Evolutionary conservation across 2,329 filamentous ascomycete genomes (phyloP).

Genomic region (Pseudocercospora fijiensis): DNA sequence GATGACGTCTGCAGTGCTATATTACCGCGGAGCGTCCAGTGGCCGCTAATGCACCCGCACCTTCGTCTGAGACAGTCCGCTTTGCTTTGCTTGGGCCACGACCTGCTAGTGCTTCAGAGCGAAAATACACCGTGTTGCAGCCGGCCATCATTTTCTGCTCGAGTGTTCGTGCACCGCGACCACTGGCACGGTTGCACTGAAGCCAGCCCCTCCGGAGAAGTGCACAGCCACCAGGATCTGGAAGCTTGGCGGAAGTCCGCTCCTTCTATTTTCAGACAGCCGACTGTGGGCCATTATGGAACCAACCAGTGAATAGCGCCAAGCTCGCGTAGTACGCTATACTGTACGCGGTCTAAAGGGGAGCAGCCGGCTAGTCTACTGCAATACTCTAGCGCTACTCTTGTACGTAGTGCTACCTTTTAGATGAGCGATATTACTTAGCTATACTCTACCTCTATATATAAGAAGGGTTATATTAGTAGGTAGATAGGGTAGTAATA

Average conservation of each 20-base stretch:
- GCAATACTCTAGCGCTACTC: no score
- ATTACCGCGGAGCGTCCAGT: constrained; percentile 3
- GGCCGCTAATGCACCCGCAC: not conserved
- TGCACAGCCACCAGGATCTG: constrained; percentile 7
- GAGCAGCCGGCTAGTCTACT: no score
- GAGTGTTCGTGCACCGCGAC: not conserved
- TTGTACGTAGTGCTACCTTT: no score
- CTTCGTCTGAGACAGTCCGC: constrained; percentile 6
- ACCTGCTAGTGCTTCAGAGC: constrained; percentile 5
- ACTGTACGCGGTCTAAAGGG: no score
- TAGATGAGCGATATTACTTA: no score
- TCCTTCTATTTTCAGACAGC: constrained; percentile 5
- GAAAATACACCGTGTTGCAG: constrained; percentile 10
- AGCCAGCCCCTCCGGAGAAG: not conserved
- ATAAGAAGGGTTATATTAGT: no score
- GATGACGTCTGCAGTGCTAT: constrained; percentile 5
- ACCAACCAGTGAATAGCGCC: not conserved
- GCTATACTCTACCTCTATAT: no score
- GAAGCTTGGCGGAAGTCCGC: constrained; percentile 2
- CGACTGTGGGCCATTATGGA: not conserved
- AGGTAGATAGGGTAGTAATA: no score
- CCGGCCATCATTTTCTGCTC: not conserved
- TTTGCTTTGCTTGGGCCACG: constrained; percentile 4
- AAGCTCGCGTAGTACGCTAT: no score
- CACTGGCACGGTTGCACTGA: not conserved